Conservation (phyloP, 306 rosid species). For the Sindora glabra region DNA sequence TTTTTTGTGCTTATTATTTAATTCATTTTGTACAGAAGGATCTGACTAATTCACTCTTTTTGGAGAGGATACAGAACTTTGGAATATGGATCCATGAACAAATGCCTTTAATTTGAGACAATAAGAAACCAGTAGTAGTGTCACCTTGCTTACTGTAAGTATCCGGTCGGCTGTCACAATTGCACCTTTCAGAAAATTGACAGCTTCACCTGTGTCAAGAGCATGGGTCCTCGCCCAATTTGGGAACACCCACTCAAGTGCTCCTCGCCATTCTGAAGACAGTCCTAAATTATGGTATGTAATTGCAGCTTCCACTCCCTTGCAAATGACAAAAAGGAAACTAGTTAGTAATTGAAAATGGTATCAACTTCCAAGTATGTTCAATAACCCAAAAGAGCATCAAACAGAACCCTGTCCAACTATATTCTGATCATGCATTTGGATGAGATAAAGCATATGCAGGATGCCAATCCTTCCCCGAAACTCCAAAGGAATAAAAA, state of each 20-base stretch:
- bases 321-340: conserved; percentile 7
- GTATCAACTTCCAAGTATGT: neutral
- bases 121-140: conserved; percentile 10
- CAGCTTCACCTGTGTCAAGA: conserved; percentile 85
- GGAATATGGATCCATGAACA: neutral
- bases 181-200: conserved; percentile 84
- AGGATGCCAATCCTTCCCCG: neutral
- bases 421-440: conserved; percentile 14
- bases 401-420: neutral
- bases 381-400: conserved; percentile 1
- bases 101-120: neutral
- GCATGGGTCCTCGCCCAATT: conserved; percentile 91
- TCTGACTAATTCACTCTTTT: too few species aligned
- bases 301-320: conserved; percentile 84
- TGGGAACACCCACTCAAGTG: conserved; percentile 84
- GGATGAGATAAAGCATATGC: neutral
- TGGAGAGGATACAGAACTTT: too few species aligned
- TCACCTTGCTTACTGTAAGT: conserved; percentile 83
- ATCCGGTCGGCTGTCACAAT: conserved; percentile 80
- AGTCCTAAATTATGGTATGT: conserved; percentile 73
- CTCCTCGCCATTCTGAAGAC: conserved; percentile 77
- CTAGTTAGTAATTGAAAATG: too few species aligned
- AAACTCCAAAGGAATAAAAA: neutral
- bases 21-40: too few species aligned
- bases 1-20: too few species aligned